Percentiles rank a stretch among this genome's conserved stretches.
Conservation (phyloP, 768 basidiomycete species). For the Mycena vitilis region DNA sequence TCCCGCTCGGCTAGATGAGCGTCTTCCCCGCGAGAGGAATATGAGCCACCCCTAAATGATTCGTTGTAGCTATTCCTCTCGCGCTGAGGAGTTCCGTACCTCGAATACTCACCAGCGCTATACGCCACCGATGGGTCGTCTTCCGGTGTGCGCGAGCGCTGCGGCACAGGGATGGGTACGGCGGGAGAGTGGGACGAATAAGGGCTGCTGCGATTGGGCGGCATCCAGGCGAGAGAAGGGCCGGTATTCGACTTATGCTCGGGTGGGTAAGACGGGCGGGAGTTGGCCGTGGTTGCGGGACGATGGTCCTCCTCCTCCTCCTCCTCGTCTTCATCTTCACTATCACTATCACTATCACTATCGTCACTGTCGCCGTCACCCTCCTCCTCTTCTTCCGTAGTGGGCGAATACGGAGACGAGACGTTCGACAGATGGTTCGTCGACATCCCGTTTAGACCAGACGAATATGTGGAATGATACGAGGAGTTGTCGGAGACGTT, state of each 20-base stretch:
- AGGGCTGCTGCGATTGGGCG: no score
- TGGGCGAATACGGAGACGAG: not conserved
- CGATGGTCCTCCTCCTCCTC: slow-evolving; percentile 13
- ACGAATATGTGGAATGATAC: not conserved
- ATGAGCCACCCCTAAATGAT: slow-evolving; percentile 19
- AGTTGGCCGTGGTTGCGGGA: not conserved
- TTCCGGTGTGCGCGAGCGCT: slow-evolving; percentile 7
- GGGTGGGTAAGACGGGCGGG: not conserved
- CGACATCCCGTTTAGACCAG: slow-evolving; percentile 1
- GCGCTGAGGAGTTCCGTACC: slow-evolving; percentile 14
- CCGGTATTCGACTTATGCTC: not conserved
- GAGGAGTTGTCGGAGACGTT: not conserved
- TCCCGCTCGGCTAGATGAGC: slow-evolving; percentile 10
- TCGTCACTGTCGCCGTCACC: no score
- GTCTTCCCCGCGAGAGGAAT: slow-evolving; percentile 12
- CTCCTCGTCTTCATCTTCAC: not conserved
- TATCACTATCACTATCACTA: no score
- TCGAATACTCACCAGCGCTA: slow-evolving; percentile 27
- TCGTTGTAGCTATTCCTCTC: slow-evolving; percentile 1
- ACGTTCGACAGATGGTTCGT: slow-evolving; percentile 5
- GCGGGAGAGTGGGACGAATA: slow-evolving; percentile 1
- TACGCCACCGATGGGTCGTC: slow-evolving; percentile 1
- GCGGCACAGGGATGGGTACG: slow-evolving; percentile 19
- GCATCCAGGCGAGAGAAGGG: not conserved
- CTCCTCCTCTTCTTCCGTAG: slow-evolving; percentile 8